These are phyloP conservation scores for Saururus chinensis DNA, from an alignment of 164 flowering plant genomes.

Conservation along the genomic window DNA sequence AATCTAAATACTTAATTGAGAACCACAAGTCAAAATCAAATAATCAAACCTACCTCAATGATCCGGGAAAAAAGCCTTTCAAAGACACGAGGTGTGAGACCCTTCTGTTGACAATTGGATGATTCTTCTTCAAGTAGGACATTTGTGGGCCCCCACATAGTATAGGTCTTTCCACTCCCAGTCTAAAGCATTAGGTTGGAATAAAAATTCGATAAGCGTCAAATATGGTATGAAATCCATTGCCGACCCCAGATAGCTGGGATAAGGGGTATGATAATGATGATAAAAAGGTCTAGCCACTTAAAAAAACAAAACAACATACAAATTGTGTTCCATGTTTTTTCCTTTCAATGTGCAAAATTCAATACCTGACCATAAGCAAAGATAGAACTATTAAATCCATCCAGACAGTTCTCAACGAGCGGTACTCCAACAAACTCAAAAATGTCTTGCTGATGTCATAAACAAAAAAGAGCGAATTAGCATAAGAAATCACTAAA, in stretches of 20 bases:
- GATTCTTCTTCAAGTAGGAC: conserved; percentile 68
- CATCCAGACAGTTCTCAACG: conserved; percentile 89
- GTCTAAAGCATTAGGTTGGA: conserved; percentile 35
- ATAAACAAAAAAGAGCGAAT: neutral
- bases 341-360: neutral
- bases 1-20: neutral
- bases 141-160: conserved; percentile 96
- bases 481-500: neutral
- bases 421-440: conserved; percentile 82
- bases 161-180: conserved; percentile 95
- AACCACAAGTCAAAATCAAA: neutral
- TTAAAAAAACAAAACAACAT: neutral
- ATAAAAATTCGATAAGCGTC: no score
- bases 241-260: no score
- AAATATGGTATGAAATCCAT: no score
- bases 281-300: no score
- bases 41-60: conserved; percentile 42
- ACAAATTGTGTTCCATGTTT: neutral
- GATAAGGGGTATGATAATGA: no score
- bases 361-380: conserved; percentile 90
- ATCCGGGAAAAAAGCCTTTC: conserved; percentile 68
- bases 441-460: conserved; percentile 61
- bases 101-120: conserved; percentile 19
- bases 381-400: conserved; percentile 95
- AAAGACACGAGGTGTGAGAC: conserved; percentile 89